Evolutionary conservation across 2,329 filamentous ascomycete genomes (phyloP).

Genomic region (Pseudocercospora musae): DNA sequence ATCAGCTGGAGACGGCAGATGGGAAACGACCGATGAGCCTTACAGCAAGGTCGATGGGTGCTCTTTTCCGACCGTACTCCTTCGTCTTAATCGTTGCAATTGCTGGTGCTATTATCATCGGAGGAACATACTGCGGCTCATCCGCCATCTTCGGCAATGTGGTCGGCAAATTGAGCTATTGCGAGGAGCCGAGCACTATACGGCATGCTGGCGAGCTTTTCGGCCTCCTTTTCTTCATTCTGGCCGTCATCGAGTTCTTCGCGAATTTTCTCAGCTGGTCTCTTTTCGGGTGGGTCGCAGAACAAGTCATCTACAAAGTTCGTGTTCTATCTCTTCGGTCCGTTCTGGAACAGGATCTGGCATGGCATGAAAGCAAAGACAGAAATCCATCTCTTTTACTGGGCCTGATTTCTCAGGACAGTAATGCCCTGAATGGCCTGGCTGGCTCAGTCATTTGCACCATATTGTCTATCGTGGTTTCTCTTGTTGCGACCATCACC

Average conservation of each 20-base stretch:
- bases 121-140: constrained; percentile 54
- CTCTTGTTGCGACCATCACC: constrained; percentile 65
- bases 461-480: constrained; percentile 64
- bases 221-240: constrained; percentile 58
- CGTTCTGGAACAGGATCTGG: constrained; percentile 62
- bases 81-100: constrained; percentile 19
- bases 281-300: constrained; percentile 57
- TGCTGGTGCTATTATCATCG: constrained; percentile 37
- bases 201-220: constrained; percentile 56
- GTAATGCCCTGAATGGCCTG: constrained; percentile 63
- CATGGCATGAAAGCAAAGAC: constrained; percentile 67
- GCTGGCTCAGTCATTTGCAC: constrained; percentile 69
- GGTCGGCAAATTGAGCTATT: constrained; percentile 56
- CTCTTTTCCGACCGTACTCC: constrained; percentile 9
- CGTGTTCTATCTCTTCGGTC: constrained; percentile 63
- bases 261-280: constrained; percentile 61
- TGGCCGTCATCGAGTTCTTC: constrained; percentile 58
- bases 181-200: constrained; percentile 49
- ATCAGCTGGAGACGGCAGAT: background rate
- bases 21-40: background rate
- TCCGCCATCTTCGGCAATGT: constrained; percentile 61
- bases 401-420: constrained; percentile 67
- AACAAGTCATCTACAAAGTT: constrained; percentile 62
- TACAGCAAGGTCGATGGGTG: background rate
- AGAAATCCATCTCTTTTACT: constrained; percentile 61